phyloP scores from a whole-genome alignment of 1,139 yeast species.

The Candida glucosophila region DNA sequence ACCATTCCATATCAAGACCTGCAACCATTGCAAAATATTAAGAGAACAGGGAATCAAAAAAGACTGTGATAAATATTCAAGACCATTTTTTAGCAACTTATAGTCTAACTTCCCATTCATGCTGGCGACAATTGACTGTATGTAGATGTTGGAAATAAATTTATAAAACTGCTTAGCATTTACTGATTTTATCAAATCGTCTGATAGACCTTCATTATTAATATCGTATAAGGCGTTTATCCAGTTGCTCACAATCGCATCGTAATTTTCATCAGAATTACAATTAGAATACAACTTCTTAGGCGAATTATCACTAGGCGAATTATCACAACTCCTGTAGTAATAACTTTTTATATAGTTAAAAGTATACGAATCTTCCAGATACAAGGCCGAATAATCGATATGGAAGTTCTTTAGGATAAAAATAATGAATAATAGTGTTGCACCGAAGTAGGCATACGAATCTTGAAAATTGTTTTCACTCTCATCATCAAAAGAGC shows the following conservation, averaged over 20 bases:
- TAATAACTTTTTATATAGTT: slow-evolving; percentile 28
- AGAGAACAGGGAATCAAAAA: slow-evolving; percentile 34
- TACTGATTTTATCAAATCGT: slow-evolving; percentile 63
- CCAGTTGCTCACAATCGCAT: slow-evolving; percentile 45
- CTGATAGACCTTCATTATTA: slow-evolving; percentile 73
- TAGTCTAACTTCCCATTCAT: slow-evolving; percentile 40
- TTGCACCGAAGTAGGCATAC: slow-evolving; percentile 58
- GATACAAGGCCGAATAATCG: slow-evolving; percentile 16
- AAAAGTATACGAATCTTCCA: slow-evolving; percentile 24
- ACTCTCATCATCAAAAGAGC: slow-evolving; percentile 30
- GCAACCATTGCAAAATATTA: slow-evolving; percentile 28
- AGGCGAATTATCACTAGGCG: slow-evolving; percentile 12
- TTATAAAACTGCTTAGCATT: slow-evolving; percentile 60
- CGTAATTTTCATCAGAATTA: slow-evolving; percentile 17
- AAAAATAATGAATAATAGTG: slow-evolving; percentile 42
- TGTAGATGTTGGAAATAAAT: slow-evolving; percentile 64
- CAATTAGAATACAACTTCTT: slow-evolving; percentile 5
- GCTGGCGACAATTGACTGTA: slow-evolving; percentile 62
- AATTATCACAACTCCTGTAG: slow-evolving; percentile 23
- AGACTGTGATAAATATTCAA: slow-evolving; percentile 36
- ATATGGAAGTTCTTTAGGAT: slow-evolving; percentile 38
- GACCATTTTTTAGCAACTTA: slow-evolving; percentile 27
- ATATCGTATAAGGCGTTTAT: slow-evolving; percentile 67
- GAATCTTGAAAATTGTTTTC: slow-evolving; percentile 58
- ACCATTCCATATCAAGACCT: slow-evolving; percentile 9